These are phyloP conservation scores for Pistacia integerrima DNA, from an alignment of 345 rosid genomes.

Conservation along the genomic window DNA sequence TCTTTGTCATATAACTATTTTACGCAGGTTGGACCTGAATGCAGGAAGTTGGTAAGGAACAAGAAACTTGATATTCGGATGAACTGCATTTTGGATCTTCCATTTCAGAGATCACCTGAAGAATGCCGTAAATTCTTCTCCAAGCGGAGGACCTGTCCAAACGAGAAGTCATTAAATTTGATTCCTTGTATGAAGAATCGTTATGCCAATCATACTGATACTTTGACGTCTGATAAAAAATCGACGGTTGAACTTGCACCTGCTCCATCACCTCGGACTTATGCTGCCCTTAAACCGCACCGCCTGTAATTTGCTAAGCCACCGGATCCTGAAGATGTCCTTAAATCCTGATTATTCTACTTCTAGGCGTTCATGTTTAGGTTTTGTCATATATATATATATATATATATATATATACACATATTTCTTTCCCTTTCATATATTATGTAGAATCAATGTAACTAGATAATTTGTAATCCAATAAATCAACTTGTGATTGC, in stretches of 20 bases:
- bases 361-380: background rate
- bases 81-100: constrained; percentile 62
- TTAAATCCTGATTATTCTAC: too few species aligned
- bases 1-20: constrained; percentile 50
- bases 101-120: constrained; percentile 37
- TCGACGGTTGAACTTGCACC: background rate
- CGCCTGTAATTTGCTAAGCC: background rate
- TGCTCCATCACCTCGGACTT: constrained; percentile 26
- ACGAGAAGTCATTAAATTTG: constrained; percentile 20
- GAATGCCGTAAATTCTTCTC: constrained; percentile 45
- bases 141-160: constrained; percentile 14
- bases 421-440: background rate
- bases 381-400: background rate
- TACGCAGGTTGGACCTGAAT: constrained; percentile 55
- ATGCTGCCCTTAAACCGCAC: constrained; percentile 30
- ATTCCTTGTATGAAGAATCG: constrained; percentile 39
- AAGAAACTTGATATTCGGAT: constrained; percentile 41
- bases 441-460: background rate
- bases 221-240: constrained; percentile 2
- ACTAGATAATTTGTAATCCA: background rate
- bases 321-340: background rate
- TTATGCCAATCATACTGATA: background rate
- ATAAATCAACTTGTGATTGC: background rate
- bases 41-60: constrained; percentile 34
- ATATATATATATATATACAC: too few species aligned